Percentiles rank a stretch among this genome's conserved stretches.
phyloP scores from a whole-genome alignment of 441 rosid species.

The Theobroma grandiflorum region DNA sequence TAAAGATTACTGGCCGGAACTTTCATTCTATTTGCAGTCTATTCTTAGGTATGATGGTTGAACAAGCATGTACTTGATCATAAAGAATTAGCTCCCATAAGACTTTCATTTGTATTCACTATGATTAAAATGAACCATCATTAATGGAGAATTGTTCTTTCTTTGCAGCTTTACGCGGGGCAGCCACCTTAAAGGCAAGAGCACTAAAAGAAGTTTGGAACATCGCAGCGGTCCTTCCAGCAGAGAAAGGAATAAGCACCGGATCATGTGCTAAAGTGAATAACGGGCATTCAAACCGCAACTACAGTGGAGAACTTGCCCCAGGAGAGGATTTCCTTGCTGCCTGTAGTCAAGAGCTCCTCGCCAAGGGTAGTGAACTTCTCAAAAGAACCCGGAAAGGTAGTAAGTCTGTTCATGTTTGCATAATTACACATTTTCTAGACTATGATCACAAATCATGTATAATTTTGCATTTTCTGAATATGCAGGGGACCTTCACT shows the following conservation, averaged over 20 bases:
- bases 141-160: not conserved
- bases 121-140: not conserved
- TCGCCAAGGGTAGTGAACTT: constrained; percentile 82
- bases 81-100: not conserved
- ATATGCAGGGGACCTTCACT: constrained; percentile 84
- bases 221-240: constrained; percentile 70
- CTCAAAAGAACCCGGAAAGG: constrained; percentile 92
- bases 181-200: constrained; percentile 90
- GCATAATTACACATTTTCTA: not conserved
- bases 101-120: not conserved
- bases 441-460: not conserved
- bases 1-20: constrained; percentile 23
- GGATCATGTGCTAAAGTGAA: constrained; percentile 52
- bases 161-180: constrained; percentile 81
- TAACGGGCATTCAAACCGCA: constrained; percentile 42
- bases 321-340: constrained; percentile 67
- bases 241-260: constrained; percentile 60
- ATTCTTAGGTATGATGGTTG: too few relatives aligned
- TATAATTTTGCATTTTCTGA: not conserved
- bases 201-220: constrained; percentile 83
- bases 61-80: not conserved
- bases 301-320: constrained; percentile 58
- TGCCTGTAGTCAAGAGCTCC: constrained; percentile 67
- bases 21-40: too few relatives aligned
- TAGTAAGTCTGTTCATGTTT: constrained; percentile 6